These are phyloP conservation scores for Bruguiera parviflora DNA, from an alignment of 345 rosid genomes.

Conservation along the genomic window DNA sequence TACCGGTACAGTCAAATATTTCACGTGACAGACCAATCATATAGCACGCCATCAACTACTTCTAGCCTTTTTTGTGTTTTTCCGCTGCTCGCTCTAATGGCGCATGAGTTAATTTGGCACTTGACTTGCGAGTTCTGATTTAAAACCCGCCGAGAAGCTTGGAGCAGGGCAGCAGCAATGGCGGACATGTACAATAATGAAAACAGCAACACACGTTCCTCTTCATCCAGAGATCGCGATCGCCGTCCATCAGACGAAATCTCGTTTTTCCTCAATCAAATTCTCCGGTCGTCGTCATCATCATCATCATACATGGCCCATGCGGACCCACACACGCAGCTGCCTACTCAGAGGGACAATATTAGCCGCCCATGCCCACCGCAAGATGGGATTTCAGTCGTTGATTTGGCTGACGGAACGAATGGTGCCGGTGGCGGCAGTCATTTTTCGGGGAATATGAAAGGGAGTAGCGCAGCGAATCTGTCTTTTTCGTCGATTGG, in stretches of 20 bases:
- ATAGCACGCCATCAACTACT: not conserved
- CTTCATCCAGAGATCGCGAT: slow-evolving; percentile 18
- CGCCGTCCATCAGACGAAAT: slow-evolving; percentile 48
- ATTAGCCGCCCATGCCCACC: not conserved
- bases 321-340: not conserved
- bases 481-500: slow-evolving; percentile 47
- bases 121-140: not conserved
- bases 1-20: slow-evolving; percentile 19
- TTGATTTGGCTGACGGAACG: slow-evolving; percentile 22
- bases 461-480: slow-evolving; percentile 23
- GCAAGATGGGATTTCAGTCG: slow-evolving; percentile 22
- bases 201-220: slow-evolving; percentile 14
- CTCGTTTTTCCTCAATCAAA: slow-evolving; percentile 58
- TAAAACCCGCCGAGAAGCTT: not conserved
- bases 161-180: not conserved
- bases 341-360: not conserved
- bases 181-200: slow-evolving; percentile 7
- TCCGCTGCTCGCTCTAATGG: not conserved
- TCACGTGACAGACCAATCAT: slow-evolving; percentile 42
- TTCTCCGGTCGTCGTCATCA: slow-evolving; percentile 53
- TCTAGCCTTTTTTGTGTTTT: no score
- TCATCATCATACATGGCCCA: slow-evolving; percentile 24
- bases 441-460: slow-evolving; percentile 28
- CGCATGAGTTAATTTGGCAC: not conserved
- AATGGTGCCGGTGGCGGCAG: slow-evolving; percentile 24